These are phyloP conservation scores for Chalaropsis ovoidea DNA, from an alignment of 2,329 filamentous ascomycete species.

Conservation along the genomic window DNA sequence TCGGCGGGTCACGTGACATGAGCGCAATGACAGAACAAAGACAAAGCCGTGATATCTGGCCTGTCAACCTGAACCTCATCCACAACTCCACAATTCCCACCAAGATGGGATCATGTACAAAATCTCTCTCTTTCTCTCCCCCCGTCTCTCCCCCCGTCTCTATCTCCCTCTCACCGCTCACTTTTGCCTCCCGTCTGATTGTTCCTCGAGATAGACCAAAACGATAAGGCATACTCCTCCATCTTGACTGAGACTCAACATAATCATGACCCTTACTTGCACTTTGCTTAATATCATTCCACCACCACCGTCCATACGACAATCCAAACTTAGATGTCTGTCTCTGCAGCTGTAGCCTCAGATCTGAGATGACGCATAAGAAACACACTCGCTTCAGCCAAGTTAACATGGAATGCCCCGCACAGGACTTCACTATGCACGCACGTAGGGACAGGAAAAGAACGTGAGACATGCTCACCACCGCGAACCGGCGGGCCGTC, in stretches of 20 bases:
- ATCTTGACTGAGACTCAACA: background rate
- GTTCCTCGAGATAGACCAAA: background rate
- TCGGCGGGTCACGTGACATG: no score
- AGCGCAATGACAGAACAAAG: no score
- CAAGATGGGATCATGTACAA: no score
- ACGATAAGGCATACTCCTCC: background rate
- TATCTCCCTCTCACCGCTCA: no score
- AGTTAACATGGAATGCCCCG: background rate
- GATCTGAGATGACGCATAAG: background rate
- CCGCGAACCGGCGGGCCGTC: background rate
- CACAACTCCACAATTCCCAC: no score
- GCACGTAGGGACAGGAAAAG: background rate
- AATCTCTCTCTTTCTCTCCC: no score
- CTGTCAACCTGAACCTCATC: no score
- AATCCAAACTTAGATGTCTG: background rate
- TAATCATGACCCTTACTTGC: no score
- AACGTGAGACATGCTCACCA: constrained; percentile 2
- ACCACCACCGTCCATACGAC: background rate
- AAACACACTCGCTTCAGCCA: background rate
- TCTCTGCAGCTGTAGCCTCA: background rate
- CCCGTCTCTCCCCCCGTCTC: background rate
- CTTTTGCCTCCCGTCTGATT: background rate
- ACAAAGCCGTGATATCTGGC: no score
- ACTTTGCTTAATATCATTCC: background rate
- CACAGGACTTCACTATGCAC: background rate